Percentiles rank a stretch among this genome's conserved stretches.
Evolutionary conservation across 2,329 filamentous ascomycete species (phyloP).

Genomic region (Didymella sp.): DNA sequence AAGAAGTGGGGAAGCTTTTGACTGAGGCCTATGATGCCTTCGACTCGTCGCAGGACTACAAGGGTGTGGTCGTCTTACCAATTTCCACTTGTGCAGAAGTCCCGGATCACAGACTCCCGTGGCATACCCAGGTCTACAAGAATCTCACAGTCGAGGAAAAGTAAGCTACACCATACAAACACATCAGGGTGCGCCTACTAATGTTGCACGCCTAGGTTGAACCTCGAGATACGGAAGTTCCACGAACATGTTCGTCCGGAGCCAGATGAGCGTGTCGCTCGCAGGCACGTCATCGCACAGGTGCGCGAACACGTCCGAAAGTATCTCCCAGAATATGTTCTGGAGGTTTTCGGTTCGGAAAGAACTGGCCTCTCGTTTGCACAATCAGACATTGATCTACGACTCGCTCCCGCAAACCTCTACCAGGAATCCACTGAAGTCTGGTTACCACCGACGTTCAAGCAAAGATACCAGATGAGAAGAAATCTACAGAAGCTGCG

Average conservation of each 20-base stretch:
- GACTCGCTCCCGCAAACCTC: conserved; percentile 35
- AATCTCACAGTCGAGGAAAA: conserved; percentile 16
- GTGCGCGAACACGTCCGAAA: conserved; percentile 27
- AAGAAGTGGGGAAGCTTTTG: conserved; percentile 15
- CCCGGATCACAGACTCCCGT: conserved; percentile 28
- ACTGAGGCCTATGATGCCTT: conserved; percentile 17
- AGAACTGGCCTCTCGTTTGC: conserved; percentile 60
- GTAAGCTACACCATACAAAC: conserved; percentile 11
- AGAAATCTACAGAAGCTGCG: conserved; percentile 17
- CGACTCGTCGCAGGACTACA: conserved; percentile 24
- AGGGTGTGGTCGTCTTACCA: conserved; percentile 27
- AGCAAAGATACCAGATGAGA: conserved; percentile 15
- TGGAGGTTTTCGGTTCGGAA: conserved; percentile 62
- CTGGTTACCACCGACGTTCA: conserved; percentile 25
- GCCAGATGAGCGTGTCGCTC: conserved; percentile 51
- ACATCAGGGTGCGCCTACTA: not conserved
- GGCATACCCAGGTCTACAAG: conserved; percentile 18
- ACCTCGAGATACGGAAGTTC: conserved; percentile 38
- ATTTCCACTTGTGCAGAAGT: conserved; percentile 1
- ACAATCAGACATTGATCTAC: conserved; percentile 63
- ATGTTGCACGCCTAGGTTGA: conserved; percentile 26
- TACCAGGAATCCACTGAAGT: conserved; percentile 6
- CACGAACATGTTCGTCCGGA: conserved; percentile 48
- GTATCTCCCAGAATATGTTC: conserved; percentile 33
- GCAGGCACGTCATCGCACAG: conserved; percentile 45